A percentile compares a stretch with the other conserved stretches of the same genome.
Conservation (phyloP, 2,329 filamentous ascomycete genomes). For the Aspergillus pseudoviridinutans region DNA sequence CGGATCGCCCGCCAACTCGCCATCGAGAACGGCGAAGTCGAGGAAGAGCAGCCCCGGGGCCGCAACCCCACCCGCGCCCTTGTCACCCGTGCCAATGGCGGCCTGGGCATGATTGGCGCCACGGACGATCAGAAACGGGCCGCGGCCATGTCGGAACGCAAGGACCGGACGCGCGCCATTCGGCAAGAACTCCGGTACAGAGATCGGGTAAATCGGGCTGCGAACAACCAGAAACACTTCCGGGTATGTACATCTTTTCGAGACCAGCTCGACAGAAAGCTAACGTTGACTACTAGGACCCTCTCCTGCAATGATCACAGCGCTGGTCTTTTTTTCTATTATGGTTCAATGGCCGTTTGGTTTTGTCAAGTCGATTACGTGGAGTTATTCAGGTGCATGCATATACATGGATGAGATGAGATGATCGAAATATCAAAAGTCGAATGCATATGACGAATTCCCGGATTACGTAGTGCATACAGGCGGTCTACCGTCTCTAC, state of each 20-base stretch:
- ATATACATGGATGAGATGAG: background rate
- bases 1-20: conserved; percentile 62
- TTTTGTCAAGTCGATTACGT: background rate
- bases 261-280: background rate
- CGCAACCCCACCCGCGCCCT: conserved; percentile 50
- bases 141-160: conserved; percentile 63
- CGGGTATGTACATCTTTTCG: conserved; percentile 46
- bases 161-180: conserved; percentile 62
- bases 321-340: background rate
- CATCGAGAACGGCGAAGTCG: conserved; percentile 49
- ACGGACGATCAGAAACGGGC: conserved; percentile 70
- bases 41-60: conserved; percentile 39
- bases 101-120: conserved; percentile 71
- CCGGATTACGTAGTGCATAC: background rate
- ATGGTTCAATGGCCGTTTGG: background rate
- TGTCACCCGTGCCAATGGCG: conserved; percentile 67
- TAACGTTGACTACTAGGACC: conserved; percentile 42
- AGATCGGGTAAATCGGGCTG: conserved; percentile 66
- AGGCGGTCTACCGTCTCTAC: background rate
- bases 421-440: background rate
- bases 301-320: conserved; percentile 47
- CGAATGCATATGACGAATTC: background rate
- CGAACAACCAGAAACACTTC: conserved; percentile 75
- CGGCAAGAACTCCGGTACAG: conserved; percentile 60
- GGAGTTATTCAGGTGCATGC: background rate